These are phyloP conservation scores for Fusarium ambrosium DNA, from an alignment of 2,329 filamentous ascomycete genomes.

Conservation along the genomic window DNA sequence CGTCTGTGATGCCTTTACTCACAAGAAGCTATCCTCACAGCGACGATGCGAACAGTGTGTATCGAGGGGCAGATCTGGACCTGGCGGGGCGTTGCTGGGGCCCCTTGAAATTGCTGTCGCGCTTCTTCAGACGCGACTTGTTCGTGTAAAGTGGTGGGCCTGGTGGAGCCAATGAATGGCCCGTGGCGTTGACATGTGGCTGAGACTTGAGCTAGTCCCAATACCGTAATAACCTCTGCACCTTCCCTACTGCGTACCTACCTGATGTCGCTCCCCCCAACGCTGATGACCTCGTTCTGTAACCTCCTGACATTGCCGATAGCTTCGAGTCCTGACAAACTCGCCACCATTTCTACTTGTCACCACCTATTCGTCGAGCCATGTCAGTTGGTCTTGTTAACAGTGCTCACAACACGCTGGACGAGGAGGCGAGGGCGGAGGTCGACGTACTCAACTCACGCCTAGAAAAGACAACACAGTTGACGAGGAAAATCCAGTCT, in stretches of 20 bases:
- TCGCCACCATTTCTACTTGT: background rate
- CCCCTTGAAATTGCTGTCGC: conserved; percentile 34
- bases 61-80: conserved; percentile 29
- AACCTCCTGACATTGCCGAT: conserved; percentile 1
- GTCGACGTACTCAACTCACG: conserved; percentile 79
- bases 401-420: conserved; percentile 64
- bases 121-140: conserved; percentile 37
- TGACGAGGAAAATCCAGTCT: conserved; percentile 96
- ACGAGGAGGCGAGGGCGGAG: conserved; percentile 77
- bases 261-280: conserved; percentile 9
- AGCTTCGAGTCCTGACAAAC: background rate
- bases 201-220: conserved; percentile 21
- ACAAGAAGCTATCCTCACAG: conserved; percentile 21
- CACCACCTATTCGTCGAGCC: background rate
- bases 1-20: conserved; percentile 16
- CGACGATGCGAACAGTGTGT: conserved; percentile 13
- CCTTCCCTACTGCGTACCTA: background rate
- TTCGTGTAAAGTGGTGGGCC: conserved; percentile 46
- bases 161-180: background rate
- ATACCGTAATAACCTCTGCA: conserved; percentile 30
- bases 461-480: conserved; percentile 90
- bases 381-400: conserved; percentile 67
- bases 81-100: conserved; percentile 37
- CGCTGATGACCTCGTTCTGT: conserved; percentile 5
- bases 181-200: conserved; percentile 22